Evolutionary conservation across 257 asterid species (phyloP).

Genomic region (Nicotiana sylvestris): DNA sequence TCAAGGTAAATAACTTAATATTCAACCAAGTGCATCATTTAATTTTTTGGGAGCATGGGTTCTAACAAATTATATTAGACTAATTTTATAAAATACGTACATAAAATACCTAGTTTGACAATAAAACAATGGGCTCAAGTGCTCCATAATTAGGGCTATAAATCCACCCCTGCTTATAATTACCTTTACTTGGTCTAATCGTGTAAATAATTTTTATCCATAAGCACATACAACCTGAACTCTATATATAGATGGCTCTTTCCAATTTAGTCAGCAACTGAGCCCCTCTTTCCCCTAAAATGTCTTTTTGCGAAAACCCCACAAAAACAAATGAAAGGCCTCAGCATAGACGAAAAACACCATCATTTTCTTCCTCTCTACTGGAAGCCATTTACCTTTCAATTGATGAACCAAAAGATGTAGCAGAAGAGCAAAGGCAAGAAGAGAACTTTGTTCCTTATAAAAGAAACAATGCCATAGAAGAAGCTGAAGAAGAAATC

Average conservation of each 20-base stretch:
- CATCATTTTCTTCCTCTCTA: slow-evolving; percentile 72
- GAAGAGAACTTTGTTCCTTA: neutral
- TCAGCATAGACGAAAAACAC: slow-evolving; percentile 42
- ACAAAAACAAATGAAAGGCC: slow-evolving; percentile 7
- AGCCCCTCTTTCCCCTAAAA: slow-evolving; percentile 13
- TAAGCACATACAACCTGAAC: too few relatives aligned
- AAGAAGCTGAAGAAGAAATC: neutral
- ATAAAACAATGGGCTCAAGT: too few relatives aligned
- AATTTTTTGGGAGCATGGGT: too few relatives aligned
- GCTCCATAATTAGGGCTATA: too few relatives aligned
- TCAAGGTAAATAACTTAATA: too few relatives aligned
- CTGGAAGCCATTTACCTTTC: slow-evolving; percentile 80
- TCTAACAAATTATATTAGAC: too few relatives aligned
- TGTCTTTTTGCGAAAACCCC: slow-evolving; percentile 18
- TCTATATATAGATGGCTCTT: neutral
- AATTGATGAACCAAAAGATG: slow-evolving; percentile 40
- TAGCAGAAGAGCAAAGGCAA: neutral
- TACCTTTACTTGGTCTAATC: too few relatives aligned
- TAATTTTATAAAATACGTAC: too few relatives aligned
- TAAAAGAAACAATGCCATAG: neutral
- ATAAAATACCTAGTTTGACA: too few relatives aligned
- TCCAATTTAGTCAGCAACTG: neutral
- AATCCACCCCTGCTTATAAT: too few relatives aligned
- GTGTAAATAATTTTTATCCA: too few relatives aligned
- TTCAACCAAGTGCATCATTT: too few relatives aligned